Percentiles rank a stretch among this genome's conserved stretches.
Conservation (phyloP, 768 basidiomycete genomes). For the Rubroboletus pulcherrimus region DNA sequence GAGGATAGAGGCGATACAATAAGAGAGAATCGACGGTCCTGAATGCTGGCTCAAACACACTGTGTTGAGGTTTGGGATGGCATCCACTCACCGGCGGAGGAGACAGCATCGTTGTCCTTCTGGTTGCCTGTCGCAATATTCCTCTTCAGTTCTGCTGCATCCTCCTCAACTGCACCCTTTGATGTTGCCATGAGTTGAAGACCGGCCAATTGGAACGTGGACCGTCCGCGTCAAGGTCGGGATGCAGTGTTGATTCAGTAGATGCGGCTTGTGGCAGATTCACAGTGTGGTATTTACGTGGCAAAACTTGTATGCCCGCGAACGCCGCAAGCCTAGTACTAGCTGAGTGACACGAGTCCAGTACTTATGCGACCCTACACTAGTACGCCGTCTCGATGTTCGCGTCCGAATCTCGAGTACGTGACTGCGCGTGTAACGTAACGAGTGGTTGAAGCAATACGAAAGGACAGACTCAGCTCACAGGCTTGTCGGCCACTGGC, state of each 20-base stretch:
- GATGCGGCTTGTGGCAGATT: neutral
- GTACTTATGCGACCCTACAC: too few species aligned
- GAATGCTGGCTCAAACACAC: neutral
- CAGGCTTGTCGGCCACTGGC: too few species aligned
- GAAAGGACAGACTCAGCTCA: neutral
- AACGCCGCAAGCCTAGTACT: neutral
- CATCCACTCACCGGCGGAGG: conserved; percentile 25
- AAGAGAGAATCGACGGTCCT: conserved; percentile 83
- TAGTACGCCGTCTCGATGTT: neutral
- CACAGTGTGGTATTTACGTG: neutral
- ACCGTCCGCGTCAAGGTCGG: neutral
- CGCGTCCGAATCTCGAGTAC: too few species aligned
- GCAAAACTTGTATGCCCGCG: neutral
- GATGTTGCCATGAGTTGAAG: conserved; percentile 12
- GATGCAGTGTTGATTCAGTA: neutral
- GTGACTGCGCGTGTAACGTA: neutral
- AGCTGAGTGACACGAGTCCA: neutral
- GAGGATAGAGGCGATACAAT: conserved; percentile 88
- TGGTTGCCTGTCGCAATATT: conserved; percentile 40
- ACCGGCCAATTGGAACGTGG: neutral
- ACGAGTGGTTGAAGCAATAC: neutral
- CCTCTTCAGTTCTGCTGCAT: conserved; percentile 53
- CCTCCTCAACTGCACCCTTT: conserved; percentile 28
- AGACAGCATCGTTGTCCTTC: conserved; percentile 13
- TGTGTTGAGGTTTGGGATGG: neutral